Conservation (phyloP, 768 basidiomycete genomes). For the Naganishia friedmannii region DNA sequence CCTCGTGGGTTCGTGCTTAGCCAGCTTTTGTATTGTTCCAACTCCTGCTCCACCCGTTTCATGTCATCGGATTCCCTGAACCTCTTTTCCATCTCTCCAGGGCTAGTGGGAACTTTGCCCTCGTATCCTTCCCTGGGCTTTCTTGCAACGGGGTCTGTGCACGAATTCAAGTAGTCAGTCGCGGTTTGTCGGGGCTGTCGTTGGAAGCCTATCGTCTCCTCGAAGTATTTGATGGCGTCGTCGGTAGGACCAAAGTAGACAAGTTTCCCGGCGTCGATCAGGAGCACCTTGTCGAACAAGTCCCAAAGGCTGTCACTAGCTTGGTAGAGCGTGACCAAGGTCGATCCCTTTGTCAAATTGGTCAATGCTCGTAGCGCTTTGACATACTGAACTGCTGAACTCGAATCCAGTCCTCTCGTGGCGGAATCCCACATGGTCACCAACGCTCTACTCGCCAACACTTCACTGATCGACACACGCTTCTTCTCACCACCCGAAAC, state of each 20-base stretch:
- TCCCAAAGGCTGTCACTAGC: constrained; percentile 63
- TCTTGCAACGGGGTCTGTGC: constrained; percentile 50
- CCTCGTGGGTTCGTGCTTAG: constrained; percentile 55
- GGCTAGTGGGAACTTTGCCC: constrained; percentile 64
- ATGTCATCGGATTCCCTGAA: constrained; percentile 60
- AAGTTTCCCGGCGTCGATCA: constrained; percentile 70
- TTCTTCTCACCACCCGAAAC: constrained; percentile 57
- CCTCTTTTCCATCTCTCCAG: constrained; percentile 66
- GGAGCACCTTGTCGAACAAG: constrained; percentile 76
- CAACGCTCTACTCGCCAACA: constrained; percentile 48
- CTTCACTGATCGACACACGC: constrained; percentile 56
- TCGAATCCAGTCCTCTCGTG: constrained; percentile 61
- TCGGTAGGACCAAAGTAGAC: constrained; percentile 70
- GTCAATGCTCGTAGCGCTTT: constrained; percentile 77
- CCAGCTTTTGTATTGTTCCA: constrained; percentile 62
- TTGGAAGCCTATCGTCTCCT: constrained; percentile 63
- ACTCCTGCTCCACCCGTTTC: constrained; percentile 54
- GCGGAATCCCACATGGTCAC: constrained; percentile 59
- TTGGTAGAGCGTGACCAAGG: constrained; percentile 80
- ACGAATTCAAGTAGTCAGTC: constrained; percentile 72
- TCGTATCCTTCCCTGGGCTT: constrained; percentile 68
- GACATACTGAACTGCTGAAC: constrained; percentile 80
- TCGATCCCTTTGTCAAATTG: constrained; percentile 59
- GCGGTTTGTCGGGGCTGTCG: constrained; percentile 76
- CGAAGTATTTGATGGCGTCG: constrained; percentile 69